phyloP scores from a whole-genome alignment of 2,329 filamentous ascomycete genomes.

The Sarocladium kiliense region DNA sequence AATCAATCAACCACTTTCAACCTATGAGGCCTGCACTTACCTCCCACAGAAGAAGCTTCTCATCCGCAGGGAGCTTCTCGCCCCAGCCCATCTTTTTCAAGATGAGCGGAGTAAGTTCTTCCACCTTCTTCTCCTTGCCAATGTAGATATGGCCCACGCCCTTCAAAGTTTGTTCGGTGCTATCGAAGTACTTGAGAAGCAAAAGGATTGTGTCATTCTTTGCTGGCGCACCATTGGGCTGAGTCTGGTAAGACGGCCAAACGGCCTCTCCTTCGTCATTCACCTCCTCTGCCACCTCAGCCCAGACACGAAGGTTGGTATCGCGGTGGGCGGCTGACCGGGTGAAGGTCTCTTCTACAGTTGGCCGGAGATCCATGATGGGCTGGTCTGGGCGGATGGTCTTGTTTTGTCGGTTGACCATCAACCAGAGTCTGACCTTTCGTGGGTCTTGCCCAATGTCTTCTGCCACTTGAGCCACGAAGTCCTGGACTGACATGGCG shows the following conservation, averaged over 20 bases:
- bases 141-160: constrained; percentile 85
- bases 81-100: constrained; percentile 82
- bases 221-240: constrained; percentile 46
- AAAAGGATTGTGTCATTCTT: constrained; percentile 69
- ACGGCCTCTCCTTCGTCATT: constrained; percentile 62
- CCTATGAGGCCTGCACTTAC: constrained; percentile 28
- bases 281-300: constrained; percentile 68
- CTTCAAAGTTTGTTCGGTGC: constrained; percentile 65
- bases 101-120: constrained; percentile 75
- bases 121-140: constrained; percentile 79
- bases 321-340: constrained; percentile 56
- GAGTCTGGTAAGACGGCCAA: constrained; percentile 62
- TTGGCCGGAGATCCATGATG: constrained; percentile 71
- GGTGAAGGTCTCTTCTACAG: constrained; percentile 63
- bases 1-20: background rate
- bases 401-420: constrained; percentile 98
- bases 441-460: constrained; percentile 65
- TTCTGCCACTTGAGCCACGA: constrained; percentile 64
- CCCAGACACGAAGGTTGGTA: constrained; percentile 77
- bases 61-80: constrained; percentile 59
- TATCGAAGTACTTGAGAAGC: constrained; percentile 90
- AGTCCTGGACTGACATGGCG: constrained; percentile 69
- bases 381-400: constrained; percentile 88
- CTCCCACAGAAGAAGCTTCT: constrained; percentile 72
- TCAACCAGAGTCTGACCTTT: constrained; percentile 81